Base-by-base conservation (phyloP, 768 basidiomycete species). In the Sistotremastrum suecicum region DNA sequence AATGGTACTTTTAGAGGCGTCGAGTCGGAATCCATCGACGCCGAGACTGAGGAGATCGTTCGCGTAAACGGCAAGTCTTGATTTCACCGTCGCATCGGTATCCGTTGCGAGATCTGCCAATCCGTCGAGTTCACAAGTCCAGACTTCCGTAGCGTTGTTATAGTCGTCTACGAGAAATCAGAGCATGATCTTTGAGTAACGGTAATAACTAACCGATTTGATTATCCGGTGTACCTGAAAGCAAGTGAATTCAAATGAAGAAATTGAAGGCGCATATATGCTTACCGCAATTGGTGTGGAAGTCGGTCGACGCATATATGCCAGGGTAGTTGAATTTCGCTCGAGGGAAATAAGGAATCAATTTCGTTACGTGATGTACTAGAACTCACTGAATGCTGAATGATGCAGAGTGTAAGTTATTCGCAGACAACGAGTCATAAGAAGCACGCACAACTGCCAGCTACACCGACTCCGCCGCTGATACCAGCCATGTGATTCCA, bases 21-120 rank as follows among this genome's bases (percentile, higher is more conserved):
- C 80, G 20, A 81, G 59, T 1, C 79, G 67, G 31, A 80, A 60
- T 0, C 79, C 79, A 49, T 78, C 75, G 0, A 75, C 69, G 1
- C 79, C 80, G 6, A 83, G 64, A 0, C 72, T 72, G 29, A 80
- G 48, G 1, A 83, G 58, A 44, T 82, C 76, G 51, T 80, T 78
- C 4, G 56, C 72, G 54, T 80, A 80, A 29, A 58, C 51, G 0
- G 77, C 78, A 2, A 83, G 66, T 3, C 64, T 58, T 1, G 57
- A 57, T n/a, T 74, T 67, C 12, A 83, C 80, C 20, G 20, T 20
- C 45, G 75, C 71, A 38, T 72, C 70, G 0, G 76, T 75, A 1
- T 76, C 74, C 0, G 81, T 83, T 0, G 69, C 76, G 9, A 83
- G 66, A 36, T 20, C 20, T 20, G 53, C 79, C 78, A 32, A 37